A percentile compares a stretch with the other conserved stretches of the same genome.
phyloP scores from a whole-genome alignment of 2,329 filamentous ascomycete species.

The Xylaria digitata region DNA sequence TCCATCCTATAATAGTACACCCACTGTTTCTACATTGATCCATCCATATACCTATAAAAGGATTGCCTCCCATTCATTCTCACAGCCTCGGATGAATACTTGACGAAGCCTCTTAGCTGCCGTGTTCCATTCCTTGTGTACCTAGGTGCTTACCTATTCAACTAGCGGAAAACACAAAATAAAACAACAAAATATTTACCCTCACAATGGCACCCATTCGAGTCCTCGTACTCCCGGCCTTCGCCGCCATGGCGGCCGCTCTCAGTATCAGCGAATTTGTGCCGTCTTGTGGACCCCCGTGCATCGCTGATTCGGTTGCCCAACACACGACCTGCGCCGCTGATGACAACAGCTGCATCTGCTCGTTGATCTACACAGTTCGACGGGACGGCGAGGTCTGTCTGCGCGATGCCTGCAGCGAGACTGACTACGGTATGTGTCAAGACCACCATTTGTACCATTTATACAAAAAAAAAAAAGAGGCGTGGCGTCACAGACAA shows the following conservation, averaged over 20 bases:
- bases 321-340: slow-evolving; percentile 45
- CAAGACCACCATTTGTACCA: neutral
- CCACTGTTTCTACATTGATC: no score
- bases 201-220: slow-evolving; percentile 47
- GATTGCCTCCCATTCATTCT: slow-evolving; percentile 1
- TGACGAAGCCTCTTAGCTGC: neutral
- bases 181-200: neutral
- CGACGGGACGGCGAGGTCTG: slow-evolving; percentile 48
- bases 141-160: no score
- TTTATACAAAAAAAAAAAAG: no score
- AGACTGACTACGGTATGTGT: slow-evolving; percentile 47
- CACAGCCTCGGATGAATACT: neutral
- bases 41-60: slow-evolving; percentile 27
- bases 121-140: slow-evolving; percentile 6
- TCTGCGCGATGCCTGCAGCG: slow-evolving; percentile 44
- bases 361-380: slow-evolving; percentile 45
- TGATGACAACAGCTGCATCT: slow-evolving; percentile 47
- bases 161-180: no score
- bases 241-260: slow-evolving; percentile 43
- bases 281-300: slow-evolving; percentile 44
- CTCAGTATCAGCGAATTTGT: slow-evolving; percentile 46
- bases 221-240: slow-evolving; percentile 42
- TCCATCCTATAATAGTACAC: no score
- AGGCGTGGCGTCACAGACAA: neutral
- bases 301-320: slow-evolving; percentile 42